A percentile compares a stretch with the other conserved stretches of the same genome.
Evolutionary conservation across 2,329 filamentous ascomycete genomes (phyloP).

Genomic region (Purpureocillium lavendulum): DNA sequence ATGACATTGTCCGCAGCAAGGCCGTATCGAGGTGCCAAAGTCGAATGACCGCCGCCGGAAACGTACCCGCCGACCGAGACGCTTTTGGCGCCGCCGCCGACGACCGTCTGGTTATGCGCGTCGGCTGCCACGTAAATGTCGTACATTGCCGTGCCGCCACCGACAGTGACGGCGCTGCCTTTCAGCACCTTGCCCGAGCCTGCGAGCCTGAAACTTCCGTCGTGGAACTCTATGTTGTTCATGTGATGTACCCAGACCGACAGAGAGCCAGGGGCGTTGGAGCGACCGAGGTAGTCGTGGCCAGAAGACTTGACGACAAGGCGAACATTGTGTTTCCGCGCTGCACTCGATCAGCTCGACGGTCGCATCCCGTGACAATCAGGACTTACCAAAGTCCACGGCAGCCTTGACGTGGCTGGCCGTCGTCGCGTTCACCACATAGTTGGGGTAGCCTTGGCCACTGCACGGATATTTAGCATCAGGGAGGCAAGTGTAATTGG

Average conservation of each 20-base stretch:
- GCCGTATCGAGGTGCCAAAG: constrained; percentile 44
- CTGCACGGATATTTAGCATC: constrained; percentile 24
- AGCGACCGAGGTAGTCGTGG: constrained; percentile 36
- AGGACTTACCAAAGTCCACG: constrained; percentile 32
- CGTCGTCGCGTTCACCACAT: constrained; percentile 25
- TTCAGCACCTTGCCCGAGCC: constrained; percentile 32
- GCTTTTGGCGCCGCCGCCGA: constrained; percentile 45
- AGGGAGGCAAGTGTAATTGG: constrained; percentile 43
- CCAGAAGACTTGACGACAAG: constrained; percentile 32
- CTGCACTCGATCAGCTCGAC: constrained; percentile 11
- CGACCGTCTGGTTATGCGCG: constrained; percentile 35
- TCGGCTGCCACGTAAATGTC: constrained; percentile 38
- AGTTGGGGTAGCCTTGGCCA: constrained; percentile 22
- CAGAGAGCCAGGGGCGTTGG: constrained; percentile 39
- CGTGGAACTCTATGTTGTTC: constrained; percentile 25
- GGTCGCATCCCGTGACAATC: neutral
- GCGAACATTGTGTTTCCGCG: constrained; percentile 31
- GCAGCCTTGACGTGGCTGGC: constrained; percentile 21
- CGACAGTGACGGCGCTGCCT: constrained; percentile 42
- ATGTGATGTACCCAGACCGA: constrained; percentile 46
- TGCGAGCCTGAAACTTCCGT: constrained; percentile 30
- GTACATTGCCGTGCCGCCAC: constrained; percentile 42
- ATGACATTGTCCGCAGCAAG: constrained; percentile 54
- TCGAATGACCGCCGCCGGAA: constrained; percentile 52
- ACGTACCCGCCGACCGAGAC: constrained; percentile 54